Percentiles rank a stretch among this genome's conserved stretches.
These are phyloP conservation scores for Alternaria sp. DNA, from an alignment of 2,329 filamentous ascomycete species.

Conservation along the genomic window DNA sequence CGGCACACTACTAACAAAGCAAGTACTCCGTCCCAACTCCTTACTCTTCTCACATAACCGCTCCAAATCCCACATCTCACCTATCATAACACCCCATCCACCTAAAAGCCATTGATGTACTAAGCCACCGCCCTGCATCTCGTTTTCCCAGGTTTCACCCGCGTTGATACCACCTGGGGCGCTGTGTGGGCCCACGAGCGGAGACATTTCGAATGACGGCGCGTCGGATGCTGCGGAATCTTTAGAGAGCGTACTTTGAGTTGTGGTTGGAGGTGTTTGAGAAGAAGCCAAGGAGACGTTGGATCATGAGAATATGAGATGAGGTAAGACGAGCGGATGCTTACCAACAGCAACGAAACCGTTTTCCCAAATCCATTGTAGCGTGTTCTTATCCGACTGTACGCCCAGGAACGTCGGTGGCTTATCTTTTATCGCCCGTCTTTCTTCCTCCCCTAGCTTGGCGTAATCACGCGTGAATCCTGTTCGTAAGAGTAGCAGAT, in stretches of 20 bases:
- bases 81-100: conserved; percentile 49
- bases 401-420: conserved; percentile 50
- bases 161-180: conserved; percentile 42
- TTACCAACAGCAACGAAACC: conserved; percentile 53
- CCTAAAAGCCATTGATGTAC: conserved; percentile 44
- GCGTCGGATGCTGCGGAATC: conserved; percentile 44
- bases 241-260: not conserved
- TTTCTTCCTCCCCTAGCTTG: conserved; percentile 24
- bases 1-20: conserved; percentile 67
- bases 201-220: conserved; percentile 54
- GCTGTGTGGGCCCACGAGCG: conserved; percentile 45
- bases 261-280: not conserved
- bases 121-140: conserved; percentile 45
- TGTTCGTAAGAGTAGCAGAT: conserved; percentile 39
- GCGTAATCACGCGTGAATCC: conserved; percentile 50
- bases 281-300: not conserved
- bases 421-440: conserved; percentile 35
- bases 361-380: conserved; percentile 56
- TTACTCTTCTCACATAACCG: conserved; percentile 61
- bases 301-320: not conserved
- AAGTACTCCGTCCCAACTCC: conserved; percentile 60
- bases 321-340: not conserved
- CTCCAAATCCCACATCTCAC: conserved; percentile 56
- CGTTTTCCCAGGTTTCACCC: conserved; percentile 42
- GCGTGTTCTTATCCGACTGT: conserved; percentile 43